phyloP scores from a whole-genome alignment of 2,329 filamentous ascomycete genomes.

The Pseudogymnoascus sp. region DNA sequence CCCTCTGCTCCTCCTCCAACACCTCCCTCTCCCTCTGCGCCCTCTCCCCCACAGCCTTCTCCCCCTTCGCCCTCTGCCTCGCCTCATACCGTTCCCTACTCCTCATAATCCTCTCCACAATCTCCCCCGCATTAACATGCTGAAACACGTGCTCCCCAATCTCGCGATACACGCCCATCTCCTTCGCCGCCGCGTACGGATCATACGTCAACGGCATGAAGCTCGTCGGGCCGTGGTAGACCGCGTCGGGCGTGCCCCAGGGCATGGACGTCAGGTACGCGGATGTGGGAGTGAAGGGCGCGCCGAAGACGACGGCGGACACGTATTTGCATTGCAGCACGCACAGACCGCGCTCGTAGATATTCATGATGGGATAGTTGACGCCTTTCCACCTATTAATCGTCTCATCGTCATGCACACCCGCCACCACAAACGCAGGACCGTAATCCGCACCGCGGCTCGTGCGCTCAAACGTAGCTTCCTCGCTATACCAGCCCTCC shows the following conservation, averaged over 20 bases:
- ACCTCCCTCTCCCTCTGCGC: conserved; percentile 53
- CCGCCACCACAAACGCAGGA: conserved; percentile 81
- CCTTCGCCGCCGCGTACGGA: conserved; percentile 72
- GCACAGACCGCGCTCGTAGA: conserved; percentile 90
- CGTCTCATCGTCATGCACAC: conserved; percentile 87
- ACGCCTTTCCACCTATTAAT: conserved; percentile 96
- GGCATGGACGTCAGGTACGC: conserved; percentile 70
- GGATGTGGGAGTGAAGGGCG: conserved; percentile 77
- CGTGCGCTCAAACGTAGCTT: conserved; percentile 54
- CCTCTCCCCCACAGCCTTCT: conserved; percentile 72
- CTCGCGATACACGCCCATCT: conserved; percentile 75
- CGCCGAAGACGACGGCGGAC: conserved; percentile 78
- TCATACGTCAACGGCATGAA: conserved; percentile 53
- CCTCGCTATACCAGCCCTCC: conserved; percentile 66
- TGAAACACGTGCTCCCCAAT: conserved; percentile 71
- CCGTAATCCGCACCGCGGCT: conserved; percentile 64
- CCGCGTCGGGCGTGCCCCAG: conserved; percentile 63
- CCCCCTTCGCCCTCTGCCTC: conserved; percentile 78
- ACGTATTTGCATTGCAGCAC: conserved; percentile 94
- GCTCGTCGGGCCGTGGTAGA: conserved; percentile 93
- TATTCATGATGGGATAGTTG: conserved; percentile 99
- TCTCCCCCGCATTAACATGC: conserved; percentile 84
- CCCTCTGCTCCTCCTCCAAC: conserved; percentile 49
- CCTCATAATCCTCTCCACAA: conserved; percentile 83
- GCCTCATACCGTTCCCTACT: conserved; percentile 85